Percentiles rank a stretch among this genome's conserved stretches.
phyloP scores from a whole-genome alignment of 2,329 filamentous ascomycete genomes.

The Aureobasidium sp. region DNA sequence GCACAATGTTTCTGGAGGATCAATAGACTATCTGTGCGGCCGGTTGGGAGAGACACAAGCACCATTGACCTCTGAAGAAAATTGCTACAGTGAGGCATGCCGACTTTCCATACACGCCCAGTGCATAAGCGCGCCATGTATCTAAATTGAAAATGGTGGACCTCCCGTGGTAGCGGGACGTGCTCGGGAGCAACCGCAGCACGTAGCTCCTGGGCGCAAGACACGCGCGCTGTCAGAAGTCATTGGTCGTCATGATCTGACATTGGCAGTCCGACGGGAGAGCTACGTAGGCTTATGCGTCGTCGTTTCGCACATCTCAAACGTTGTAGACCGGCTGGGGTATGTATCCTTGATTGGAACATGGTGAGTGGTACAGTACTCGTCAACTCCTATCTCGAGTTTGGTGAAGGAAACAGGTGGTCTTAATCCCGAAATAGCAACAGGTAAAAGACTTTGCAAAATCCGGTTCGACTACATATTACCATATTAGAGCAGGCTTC shows the following conservation, averaged over 20 bases:
- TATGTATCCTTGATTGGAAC: not conserved
- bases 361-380: constrained; percentile 4
- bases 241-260: constrained; percentile 15
- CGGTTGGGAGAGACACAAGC: constrained; percentile 4
- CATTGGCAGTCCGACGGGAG: not conserved
- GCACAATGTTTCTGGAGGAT: constrained; percentile 13
- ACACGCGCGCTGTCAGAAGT: constrained; percentile 11
- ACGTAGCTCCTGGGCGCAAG: not conserved
- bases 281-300: constrained; percentile 7
- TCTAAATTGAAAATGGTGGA: constrained; percentile 14
- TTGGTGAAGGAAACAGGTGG: not conserved
- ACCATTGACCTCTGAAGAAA: not conserved
- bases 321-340: not conserved
- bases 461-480: constrained; percentile 5
- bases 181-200: constrained; percentile 11
- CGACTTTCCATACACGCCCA: constrained; percentile 10
- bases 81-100: constrained; percentile 5
- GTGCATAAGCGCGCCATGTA: constrained; percentile 14
- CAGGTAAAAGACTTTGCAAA: not conserved
- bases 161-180: constrained; percentile 7
- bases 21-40: constrained; percentile 10
- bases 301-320: not conserved
- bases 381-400: not conserved
- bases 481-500: not conserved
- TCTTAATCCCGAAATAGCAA: constrained; percentile 2